phyloP scores from a whole-genome alignment of 306 rosid genomes.

The Hippophae gyantsensis region DNA sequence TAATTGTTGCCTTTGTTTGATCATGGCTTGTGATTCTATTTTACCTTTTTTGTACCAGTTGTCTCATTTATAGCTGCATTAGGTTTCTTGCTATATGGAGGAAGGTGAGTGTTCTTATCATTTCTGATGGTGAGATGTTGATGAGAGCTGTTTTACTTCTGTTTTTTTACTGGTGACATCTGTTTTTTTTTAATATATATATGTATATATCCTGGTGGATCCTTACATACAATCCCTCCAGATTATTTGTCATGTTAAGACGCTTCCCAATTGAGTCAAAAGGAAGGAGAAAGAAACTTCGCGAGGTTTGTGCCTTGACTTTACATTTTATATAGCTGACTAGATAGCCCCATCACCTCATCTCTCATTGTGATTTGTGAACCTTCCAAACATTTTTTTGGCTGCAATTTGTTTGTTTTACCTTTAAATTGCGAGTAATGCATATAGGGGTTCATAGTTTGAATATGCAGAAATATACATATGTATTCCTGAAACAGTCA shows the following conservation, averaged over 20 bases:
- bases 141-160: neutral
- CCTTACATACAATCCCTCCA: constrained; percentile 2
- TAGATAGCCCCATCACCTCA: no score
- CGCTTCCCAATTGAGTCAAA: constrained; percentile 74
- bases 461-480: no score
- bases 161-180: constrained; percentile 2
- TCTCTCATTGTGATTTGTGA: no score
- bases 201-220: no score
- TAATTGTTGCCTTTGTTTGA: neutral
- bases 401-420: no score
- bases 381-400: no score
- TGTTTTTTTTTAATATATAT: neutral
- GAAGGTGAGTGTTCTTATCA: constrained; percentile 43
- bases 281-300: constrained; percentile 68
- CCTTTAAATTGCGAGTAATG: no score
- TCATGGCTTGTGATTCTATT: neutral
- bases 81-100: constrained; percentile 72
- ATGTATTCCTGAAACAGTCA: no score
- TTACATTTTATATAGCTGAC: neutral
- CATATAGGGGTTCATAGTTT: no score
- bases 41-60: constrained; percentile 31
- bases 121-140: neutral
- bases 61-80: constrained; percentile 56
- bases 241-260: constrained; percentile 61
- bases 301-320: constrained; percentile 45